Conservation (phyloP, 768 basidiomycete species). For the Xerocomellus intermedius region DNA sequence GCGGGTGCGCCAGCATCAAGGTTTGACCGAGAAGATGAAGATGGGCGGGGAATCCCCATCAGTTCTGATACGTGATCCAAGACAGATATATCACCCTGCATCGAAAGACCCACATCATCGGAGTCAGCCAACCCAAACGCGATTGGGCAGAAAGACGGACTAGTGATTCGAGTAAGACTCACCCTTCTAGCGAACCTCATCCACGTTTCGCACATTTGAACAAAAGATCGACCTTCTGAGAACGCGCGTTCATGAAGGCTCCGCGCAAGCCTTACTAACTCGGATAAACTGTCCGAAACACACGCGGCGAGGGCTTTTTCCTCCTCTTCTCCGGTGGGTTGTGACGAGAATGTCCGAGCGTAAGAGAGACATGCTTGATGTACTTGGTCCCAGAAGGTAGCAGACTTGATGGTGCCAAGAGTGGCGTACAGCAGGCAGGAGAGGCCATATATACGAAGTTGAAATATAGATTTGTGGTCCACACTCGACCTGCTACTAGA, state of each 20-base stretch:
- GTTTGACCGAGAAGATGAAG: constrained; percentile 3
- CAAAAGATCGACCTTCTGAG: constrained; percentile 50
- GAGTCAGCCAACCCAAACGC: not conserved
- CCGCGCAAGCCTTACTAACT: constrained; percentile 43
- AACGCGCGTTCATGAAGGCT: constrained; percentile 39
- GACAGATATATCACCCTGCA: constrained; percentile 45
- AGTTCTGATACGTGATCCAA: constrained; percentile 48
- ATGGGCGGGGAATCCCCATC: constrained; percentile 29
- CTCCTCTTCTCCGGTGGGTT: constrained; percentile 22
- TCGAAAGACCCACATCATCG: not conserved
- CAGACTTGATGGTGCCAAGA: constrained; percentile 45
- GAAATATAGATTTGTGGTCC: constrained; percentile 30
- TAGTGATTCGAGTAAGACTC: constrained; percentile 12
- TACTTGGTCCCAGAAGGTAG: constrained; percentile 71
- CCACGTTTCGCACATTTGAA: constrained; percentile 72
- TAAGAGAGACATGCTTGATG: constrained; percentile 45
- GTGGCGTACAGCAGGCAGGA: constrained; percentile 49
- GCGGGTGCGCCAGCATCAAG: not conserved
- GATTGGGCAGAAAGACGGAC: not conserved
- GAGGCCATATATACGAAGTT: constrained; percentile 44
- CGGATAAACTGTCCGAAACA: constrained; percentile 44
- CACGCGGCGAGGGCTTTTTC: constrained; percentile 27
- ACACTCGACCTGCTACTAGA: constrained; percentile 15
- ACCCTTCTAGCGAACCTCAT: constrained; percentile 65
- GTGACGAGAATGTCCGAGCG: constrained; percentile 20